Conservation (phyloP, 2,329 filamentous ascomycete species). For the Cytospora paraplurivora region DNA sequence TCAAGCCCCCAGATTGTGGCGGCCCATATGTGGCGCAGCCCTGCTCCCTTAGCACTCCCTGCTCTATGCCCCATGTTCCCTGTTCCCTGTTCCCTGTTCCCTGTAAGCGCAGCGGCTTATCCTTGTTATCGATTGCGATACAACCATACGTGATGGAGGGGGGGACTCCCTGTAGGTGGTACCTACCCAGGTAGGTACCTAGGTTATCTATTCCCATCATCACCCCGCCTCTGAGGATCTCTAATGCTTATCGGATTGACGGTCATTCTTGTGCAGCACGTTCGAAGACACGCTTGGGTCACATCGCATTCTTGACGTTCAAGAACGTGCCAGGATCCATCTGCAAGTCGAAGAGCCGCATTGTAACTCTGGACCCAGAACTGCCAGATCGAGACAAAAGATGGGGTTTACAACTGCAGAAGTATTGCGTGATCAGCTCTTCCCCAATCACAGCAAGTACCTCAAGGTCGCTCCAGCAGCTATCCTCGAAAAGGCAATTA, state of each 20-base stretch:
- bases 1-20: no score
- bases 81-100: no score
- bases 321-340: background rate
- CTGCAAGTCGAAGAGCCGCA: constrained; percentile 13
- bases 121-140: no score
- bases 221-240: background rate
- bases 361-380: constrained; percentile 14
- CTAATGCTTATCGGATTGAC: background rate
- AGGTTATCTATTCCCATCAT: background rate
- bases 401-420: background rate
- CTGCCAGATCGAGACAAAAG: background rate
- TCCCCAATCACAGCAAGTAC: constrained; percentile 14
- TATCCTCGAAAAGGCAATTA: constrained; percentile 21
- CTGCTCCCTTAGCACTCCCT: no score
- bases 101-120: no score
- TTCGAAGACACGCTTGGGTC: no score
- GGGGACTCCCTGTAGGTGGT: no score
- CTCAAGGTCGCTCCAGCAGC: background rate
- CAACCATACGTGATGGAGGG: no score
- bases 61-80: no score
- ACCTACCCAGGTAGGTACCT: no score
- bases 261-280: background rate
- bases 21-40: no score
- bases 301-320: background rate
- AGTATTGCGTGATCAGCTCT: constrained; percentile 14